Conservation (phyloP, 108 stramenopile genomes). For the Asterionellopsis glacialis region DNA sequence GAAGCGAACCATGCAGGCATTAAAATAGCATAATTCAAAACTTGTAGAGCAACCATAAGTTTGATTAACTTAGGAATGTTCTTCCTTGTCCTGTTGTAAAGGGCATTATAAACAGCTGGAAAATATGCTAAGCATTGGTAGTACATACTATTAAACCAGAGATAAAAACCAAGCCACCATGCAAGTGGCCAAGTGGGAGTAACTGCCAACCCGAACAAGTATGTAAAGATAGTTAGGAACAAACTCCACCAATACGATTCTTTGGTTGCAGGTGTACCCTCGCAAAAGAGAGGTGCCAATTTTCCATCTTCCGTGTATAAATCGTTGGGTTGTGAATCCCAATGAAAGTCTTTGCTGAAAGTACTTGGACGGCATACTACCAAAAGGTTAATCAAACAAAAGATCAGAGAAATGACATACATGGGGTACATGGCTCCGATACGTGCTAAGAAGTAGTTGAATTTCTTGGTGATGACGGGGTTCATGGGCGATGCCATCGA, state of each 20-base stretch:
- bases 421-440: constrained; percentile 11
- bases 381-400: constrained; percentile 6
- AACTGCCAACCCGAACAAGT: constrained; percentile 4
- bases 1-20: constrained; percentile 3
- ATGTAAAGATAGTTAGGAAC: background rate
- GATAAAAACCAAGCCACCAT: constrained; percentile 6
- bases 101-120: background rate
- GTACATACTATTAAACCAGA: constrained; percentile 4
- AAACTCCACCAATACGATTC: constrained; percentile 4
- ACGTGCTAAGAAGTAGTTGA: constrained; percentile 4
- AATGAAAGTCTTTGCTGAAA: constrained; percentile 1
- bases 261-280: constrained; percentile 3
- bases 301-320: background rate
- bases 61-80: constrained; percentile 1
- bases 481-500: constrained; percentile 11
- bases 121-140: constrained; percentile 1
- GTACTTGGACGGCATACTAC: constrained; percentile 10
- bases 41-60: constrained; percentile 4
- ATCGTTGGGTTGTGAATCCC: constrained; percentile 7
- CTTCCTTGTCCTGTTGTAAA: background rate
- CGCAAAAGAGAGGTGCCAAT: background rate
- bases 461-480: constrained; percentile 9
- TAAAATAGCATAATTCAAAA: constrained; percentile 4
- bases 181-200: background rate
- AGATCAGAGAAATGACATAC: constrained; percentile 2